These are phyloP conservation scores for Phytophthora hibernalis DNA, from an alignment of 352 stramenopile genomes.

Conservation along the genomic window DNA sequence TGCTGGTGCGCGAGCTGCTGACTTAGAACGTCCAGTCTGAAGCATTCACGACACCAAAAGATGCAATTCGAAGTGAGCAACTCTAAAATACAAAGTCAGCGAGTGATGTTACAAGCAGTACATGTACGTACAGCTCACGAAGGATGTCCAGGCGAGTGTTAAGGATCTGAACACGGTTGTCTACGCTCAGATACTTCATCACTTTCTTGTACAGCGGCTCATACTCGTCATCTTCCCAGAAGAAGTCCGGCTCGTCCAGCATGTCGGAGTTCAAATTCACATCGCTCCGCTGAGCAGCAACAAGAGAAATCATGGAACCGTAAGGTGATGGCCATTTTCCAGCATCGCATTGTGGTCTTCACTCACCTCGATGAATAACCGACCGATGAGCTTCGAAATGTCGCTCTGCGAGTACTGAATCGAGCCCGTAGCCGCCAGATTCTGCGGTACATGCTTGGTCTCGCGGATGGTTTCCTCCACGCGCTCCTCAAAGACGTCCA, in stretches of 20 bases:
- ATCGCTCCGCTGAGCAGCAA: conserved; percentile 76
- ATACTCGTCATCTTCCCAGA: conserved; percentile 95
- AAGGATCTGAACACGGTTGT: conserved; percentile 92
- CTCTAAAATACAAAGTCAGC: not conserved
- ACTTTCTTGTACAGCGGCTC: conserved; percentile 93
- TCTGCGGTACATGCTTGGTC: conserved; percentile 90
- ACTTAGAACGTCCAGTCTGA: conserved; percentile 91
- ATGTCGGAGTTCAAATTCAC: conserved; percentile 96
- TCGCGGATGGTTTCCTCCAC: conserved; percentile 90
- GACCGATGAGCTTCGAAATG: conserved; percentile 92
- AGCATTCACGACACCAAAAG: conserved; percentile 1
- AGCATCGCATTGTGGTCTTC: not conserved
- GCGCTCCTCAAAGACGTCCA: conserved; percentile 94
- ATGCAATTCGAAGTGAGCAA: not conserved
- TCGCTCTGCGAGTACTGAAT: conserved; percentile 92
- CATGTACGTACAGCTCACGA: conserved; percentile 86
- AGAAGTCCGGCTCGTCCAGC: conserved; percentile 94
- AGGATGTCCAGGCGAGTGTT: conserved; percentile 95
- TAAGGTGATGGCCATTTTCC: conserved; percentile 1
- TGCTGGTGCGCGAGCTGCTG: conserved; percentile 92
- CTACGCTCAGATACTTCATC: conserved; percentile 93
- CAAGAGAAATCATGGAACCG: conserved; percentile 19
- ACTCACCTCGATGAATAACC: conserved; percentile 88
- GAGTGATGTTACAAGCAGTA: conserved; percentile 9
- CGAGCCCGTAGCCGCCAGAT: conserved; percentile 86